Base-by-base conservation (phyloP, 2,329 filamentous ascomycete species). In the Ceratocystis cacaofunesta region DNA sequence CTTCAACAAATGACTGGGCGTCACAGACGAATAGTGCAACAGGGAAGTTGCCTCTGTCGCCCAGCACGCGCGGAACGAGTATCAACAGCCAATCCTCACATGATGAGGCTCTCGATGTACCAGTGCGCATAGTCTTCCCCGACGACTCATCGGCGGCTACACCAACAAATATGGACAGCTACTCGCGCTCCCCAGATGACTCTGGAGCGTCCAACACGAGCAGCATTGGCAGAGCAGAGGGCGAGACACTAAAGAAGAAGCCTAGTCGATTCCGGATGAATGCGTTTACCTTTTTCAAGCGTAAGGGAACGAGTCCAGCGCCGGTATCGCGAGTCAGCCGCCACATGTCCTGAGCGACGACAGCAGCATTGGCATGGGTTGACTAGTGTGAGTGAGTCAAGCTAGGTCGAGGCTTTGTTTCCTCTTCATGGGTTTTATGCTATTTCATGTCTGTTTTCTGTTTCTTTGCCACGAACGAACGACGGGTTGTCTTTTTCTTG, bases 41-140 rank as follows among this genome's bases (percentile, higher is more conserved):
- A 1, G 80, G 82, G 62, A 85, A 84, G 73, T 80, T 85, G 79
- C 82, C 84, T 2, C 74, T 85, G 44, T 86, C 84, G 28, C 84
- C 84, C 1, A 86, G 83, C 71, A 86, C 84, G 2, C 79, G 84
- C 70, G 84, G 83, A 48, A 86, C 84, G 19, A 86, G 84, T 72
- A 83, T 86, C 68, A 79, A 84, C 69, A 86, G 83, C 73, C 78
- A 79, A 65, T 82, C 84, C 55, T 84, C 82, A 57, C 71, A 79
- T 64, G 82, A 84, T 60, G 78, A 78, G 64, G 71, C 68, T 60
- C 36, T 72, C 12, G 65, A 67, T 52, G 43, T 67, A 6, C 62
- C 65, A 10, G 65, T 67, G 2, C 52, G 57, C 17, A 67, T 67
- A 15, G 62, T 67, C 19, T 61, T 55, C n/a, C 62, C 62, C 5